These are phyloP conservation scores for Naganishia vishniacii DNA, from an alignment of 768 basidiomycete species.

Conservation along the genomic window DNA sequence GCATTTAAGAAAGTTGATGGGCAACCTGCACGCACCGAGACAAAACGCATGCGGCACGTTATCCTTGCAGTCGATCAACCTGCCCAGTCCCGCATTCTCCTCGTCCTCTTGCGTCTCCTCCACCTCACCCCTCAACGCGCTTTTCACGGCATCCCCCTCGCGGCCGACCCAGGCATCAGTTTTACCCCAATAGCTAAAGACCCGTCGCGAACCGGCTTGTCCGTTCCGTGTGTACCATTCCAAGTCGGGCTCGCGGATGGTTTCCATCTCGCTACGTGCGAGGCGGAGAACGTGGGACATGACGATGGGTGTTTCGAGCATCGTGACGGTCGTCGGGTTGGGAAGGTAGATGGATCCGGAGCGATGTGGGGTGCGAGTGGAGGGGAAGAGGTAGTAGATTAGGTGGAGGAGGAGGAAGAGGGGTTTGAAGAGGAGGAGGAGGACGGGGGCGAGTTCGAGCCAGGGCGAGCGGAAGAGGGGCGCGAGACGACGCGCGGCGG, in stretches of 20 bases:
- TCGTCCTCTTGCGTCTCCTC: conserved; percentile 12
- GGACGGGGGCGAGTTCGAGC: conserved; percentile 49
- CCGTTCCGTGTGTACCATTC: conserved; percentile 40
- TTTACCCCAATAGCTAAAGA: conserved; percentile 61
- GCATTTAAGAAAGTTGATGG: neutral
- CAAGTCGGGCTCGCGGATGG: conserved; percentile 57
- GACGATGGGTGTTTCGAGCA: conserved; percentile 56
- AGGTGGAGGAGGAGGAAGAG: conserved; percentile 54
- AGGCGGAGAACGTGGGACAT: conserved; percentile 59
- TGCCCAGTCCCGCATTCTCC: conserved; percentile 35
- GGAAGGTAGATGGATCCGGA: conserved; percentile 22
- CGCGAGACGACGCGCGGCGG: conserved; percentile 60
- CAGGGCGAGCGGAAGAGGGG: conserved; percentile 52
- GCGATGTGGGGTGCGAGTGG: neutral
- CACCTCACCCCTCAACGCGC: conserved; percentile 45
- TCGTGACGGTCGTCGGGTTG: conserved; percentile 41
- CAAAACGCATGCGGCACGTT: conserved; percentile 69
- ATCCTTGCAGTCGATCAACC: conserved; percentile 52
- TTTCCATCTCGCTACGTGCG: conserved; percentile 65
- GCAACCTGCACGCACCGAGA: conserved; percentile 56
- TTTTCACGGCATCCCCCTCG: conserved; percentile 54
- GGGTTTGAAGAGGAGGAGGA: conserved; percentile 53
- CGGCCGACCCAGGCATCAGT: conserved; percentile 66
- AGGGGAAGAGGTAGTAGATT: conserved; percentile 52
- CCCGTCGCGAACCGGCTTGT: conserved; percentile 31